These are phyloP conservation scores for Penicillium sp. DNA, from an alignment of 2,329 filamentous ascomycete species.

Conservation along the genomic window DNA sequence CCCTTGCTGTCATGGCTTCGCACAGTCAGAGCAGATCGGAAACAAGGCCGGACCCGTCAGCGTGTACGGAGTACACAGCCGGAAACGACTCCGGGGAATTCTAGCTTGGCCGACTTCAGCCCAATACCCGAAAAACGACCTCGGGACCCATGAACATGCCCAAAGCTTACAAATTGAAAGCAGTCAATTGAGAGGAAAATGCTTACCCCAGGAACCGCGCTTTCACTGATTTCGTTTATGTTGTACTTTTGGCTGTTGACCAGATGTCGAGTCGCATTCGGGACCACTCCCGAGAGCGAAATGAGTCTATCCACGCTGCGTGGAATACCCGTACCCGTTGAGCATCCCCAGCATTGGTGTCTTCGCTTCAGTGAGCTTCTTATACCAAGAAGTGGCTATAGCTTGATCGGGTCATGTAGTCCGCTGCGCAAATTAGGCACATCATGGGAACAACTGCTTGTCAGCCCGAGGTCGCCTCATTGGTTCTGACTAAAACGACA, in stretches of 20 bases:
- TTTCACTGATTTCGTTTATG: too few species aligned
- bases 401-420: background rate
- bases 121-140: background rate
- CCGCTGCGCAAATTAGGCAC: background rate
- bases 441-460: slow-evolving; percentile 3
- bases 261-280: slow-evolving; percentile 5
- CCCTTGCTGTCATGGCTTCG: background rate
- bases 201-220: too few species aligned
- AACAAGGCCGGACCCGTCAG: slow-evolving; percentile 14
- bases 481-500: background rate
- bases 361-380: background rate
- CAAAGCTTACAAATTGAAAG: background rate
- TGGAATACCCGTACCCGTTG: slow-evolving; percentile 2
- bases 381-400: background rate
- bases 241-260: background rate
- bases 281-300: background rate
- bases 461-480: background rate
- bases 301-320: slow-evolving; percentile 2
- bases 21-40: slow-evolving; percentile 8
- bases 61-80: slow-evolving; percentile 5
- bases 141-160: background rate
- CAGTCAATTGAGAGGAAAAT: too few species aligned
- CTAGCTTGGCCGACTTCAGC: slow-evolving; percentile 2
- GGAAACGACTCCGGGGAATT: slow-evolving; percentile 3
- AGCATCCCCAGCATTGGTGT: slow-evolving; percentile 1